Base-by-base conservation (phyloP, 2,329 filamentous ascomycete species). In the Bipolaris oryzae region DNA sequence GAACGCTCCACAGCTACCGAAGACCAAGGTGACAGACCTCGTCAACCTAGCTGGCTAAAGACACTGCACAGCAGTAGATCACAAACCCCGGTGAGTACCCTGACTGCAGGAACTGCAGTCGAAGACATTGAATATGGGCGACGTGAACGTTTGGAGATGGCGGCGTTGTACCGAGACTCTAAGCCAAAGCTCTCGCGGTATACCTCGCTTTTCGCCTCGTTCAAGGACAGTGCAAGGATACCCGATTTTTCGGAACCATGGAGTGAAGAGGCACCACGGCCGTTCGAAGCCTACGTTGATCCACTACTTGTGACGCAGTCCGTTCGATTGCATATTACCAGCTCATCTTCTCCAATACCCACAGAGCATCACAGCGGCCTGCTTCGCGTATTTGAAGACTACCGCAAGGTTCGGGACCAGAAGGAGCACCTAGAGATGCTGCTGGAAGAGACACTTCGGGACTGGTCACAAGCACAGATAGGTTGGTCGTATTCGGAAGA, bases 341-440 rank as follows among this genome's bases (percentile, higher is more conserved):
- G 45, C n/a, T 63, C 58, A 7, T 59, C 47, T n/a, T 50, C 59
- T 20, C 63, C 72, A 2, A 63, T 76, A 46, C 67, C 74, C 10
- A 34, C 63, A 6, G 53, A 70, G 16, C 62, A 77, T 62, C 77
- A 76, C 55, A 74, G 71, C 53, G 71, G 72, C 1, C 60, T 81
- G 1, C 71, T 80, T 41, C 69, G 71, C n/a, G 70, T 81, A 16
- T 78, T 80, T 39, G 79, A 80, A 50, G 70, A 74, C 28, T 79
- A 77, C 58, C 66, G 74, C 23, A 69, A 73, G 25, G 43, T 77
- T 6, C 63, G 66, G 35, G 72, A 75, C 11, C 69, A 77, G 42
- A 76, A 75, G n/a, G 64, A 70, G 16, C 53, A 60, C 3, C 52
- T 77, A 3, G 57, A 74, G 21, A 44, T 47, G 3, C 61, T 68